A percentile compares a stretch with the other conserved stretches of the same genome.
Conservation (phyloP, 805 yeast genomes). For the Sugiyamaella boreocaroliniensis region DNA sequence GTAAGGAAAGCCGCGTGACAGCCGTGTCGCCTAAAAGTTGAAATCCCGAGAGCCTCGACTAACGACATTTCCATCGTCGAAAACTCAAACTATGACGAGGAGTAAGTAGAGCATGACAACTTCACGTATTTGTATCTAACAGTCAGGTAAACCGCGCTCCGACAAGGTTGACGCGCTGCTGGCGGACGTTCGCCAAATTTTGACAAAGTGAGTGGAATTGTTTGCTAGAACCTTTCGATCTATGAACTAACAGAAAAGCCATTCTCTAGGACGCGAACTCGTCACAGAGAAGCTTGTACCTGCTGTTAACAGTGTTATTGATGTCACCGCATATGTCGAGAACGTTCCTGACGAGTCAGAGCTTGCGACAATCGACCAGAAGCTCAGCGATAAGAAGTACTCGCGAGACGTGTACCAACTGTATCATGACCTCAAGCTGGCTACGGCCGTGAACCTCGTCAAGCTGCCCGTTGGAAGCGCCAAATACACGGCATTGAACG, state of each 20-base stretch:
- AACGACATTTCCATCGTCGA: background rate
- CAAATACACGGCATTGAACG: slow-evolving; percentile 22
- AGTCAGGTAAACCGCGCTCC: background rate
- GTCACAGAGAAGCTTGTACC: slow-evolving; percentile 3
- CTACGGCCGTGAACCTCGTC: slow-evolving; percentile 22
- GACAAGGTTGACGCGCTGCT: background rate
- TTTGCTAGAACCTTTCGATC: too few relatives aligned
- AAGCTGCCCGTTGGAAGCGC: slow-evolving; percentile 24
- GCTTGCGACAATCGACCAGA: slow-evolving; percentile 6
- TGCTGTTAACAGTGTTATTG: background rate
- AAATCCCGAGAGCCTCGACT: background rate
- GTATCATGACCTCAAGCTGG: slow-evolving; percentile 28
- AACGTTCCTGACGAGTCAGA: background rate
- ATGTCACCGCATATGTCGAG: background rate
- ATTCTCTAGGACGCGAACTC: slow-evolving; percentile 5
- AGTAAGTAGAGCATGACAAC: background rate
- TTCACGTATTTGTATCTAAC: background rate
- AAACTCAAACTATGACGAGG: background rate
- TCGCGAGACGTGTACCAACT: slow-evolving; percentile 12
- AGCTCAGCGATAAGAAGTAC: slow-evolving; percentile 6
- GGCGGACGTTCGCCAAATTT: background rate
- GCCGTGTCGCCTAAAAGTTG: background rate
- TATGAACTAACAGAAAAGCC: background rate
- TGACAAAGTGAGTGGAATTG: background rate
- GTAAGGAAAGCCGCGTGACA: too few relatives aligned